These are phyloP conservation scores for Salix udensis DNA, from an alignment of 345 rosid genomes.

Conservation along the genomic window DNA sequence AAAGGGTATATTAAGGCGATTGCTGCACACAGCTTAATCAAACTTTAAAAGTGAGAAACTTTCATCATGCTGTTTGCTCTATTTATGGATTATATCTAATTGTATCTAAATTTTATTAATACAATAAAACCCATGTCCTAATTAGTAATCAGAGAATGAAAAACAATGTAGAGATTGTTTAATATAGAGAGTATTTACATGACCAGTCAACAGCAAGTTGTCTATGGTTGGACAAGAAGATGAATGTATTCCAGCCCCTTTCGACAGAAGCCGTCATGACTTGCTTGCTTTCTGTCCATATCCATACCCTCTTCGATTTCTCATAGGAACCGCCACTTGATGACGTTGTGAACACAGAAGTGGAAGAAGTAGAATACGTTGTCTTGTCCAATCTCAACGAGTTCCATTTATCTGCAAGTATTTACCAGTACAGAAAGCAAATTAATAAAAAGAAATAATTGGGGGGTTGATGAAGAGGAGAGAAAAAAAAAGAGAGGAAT, in stretches of 20 bases:
- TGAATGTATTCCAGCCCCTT: slow-evolving; percentile 87
- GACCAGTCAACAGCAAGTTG: slow-evolving; percentile 74
- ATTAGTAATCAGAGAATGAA: too few species aligned
- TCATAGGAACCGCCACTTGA: slow-evolving; percentile 18
- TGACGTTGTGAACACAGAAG: slow-evolving; percentile 14
- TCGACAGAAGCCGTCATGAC: slow-evolving; percentile 83
- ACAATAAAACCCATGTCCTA: neutral
- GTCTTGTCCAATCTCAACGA: slow-evolving; percentile 16
- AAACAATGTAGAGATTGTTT: neutral
- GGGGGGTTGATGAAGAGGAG: too few species aligned
- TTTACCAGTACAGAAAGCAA: neutral
- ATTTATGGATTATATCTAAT: too few species aligned
- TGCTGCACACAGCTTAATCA: slow-evolving; percentile 43
- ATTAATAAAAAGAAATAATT: neutral
- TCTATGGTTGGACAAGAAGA: slow-evolving; percentile 42
- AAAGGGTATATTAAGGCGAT: slow-evolving; percentile 59
- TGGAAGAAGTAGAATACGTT: slow-evolving; percentile 28
- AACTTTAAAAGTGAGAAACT: slow-evolving; percentile 1
- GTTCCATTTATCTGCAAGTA: slow-evolving; percentile 27
- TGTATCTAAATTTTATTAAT: too few species aligned
- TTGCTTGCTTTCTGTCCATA: slow-evolving; percentile 69
- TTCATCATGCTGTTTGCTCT: too few species aligned
- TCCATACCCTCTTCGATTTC: slow-evolving; percentile 64
- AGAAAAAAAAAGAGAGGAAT: neutral
- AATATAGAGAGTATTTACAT: slow-evolving; percentile 31